Evolutionary conservation across 495 filamentous ascomycete species (phyloP).

Genomic region (Bacidia gigantensis): DNA sequence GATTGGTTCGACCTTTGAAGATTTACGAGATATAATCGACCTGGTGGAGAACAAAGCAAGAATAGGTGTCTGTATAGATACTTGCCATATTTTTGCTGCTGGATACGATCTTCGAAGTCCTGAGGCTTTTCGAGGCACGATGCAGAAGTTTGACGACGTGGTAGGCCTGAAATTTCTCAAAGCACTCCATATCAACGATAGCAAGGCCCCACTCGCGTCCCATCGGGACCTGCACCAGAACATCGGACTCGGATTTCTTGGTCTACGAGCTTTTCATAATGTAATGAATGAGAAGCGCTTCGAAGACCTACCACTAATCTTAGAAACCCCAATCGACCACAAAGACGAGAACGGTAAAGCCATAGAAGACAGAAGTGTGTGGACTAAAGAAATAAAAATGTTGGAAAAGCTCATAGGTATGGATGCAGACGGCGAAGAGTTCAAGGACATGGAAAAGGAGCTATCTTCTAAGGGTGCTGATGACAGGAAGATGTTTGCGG

Average conservation of each 20-base stretch:
- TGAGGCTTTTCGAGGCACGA: constrained; percentile 54
- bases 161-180: constrained; percentile 69
- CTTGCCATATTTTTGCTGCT: constrained; percentile 86
- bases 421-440: constrained; percentile 56
- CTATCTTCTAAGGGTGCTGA: constrained; percentile 52
- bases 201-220: constrained; percentile 68
- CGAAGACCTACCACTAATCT: constrained; percentile 71
- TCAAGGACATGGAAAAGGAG: constrained; percentile 45
- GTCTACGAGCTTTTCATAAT: constrained; percentile 77
- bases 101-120: constrained; percentile 81
- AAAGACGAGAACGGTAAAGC: constrained; percentile 33
- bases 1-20: constrained; percentile 72
- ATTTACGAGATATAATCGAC: constrained; percentile 70
- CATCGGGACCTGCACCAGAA: constrained; percentile 82
- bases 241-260: constrained; percentile 85
- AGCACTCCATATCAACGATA: constrained; percentile 87
- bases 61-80: constrained; percentile 94
- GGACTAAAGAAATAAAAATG: constrained; percentile 79
- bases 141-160: constrained; percentile 62
- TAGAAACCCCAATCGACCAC: constrained; percentile 85
- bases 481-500: constrained; percentile 61
- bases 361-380: constrained; percentile 58
- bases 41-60: constrained; percentile 66
- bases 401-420: constrained; percentile 78
- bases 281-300: constrained; percentile 74